Conservation (phyloP, 2,329 filamentous ascomycete genomes). For the Sarocladium strictum region DNA sequence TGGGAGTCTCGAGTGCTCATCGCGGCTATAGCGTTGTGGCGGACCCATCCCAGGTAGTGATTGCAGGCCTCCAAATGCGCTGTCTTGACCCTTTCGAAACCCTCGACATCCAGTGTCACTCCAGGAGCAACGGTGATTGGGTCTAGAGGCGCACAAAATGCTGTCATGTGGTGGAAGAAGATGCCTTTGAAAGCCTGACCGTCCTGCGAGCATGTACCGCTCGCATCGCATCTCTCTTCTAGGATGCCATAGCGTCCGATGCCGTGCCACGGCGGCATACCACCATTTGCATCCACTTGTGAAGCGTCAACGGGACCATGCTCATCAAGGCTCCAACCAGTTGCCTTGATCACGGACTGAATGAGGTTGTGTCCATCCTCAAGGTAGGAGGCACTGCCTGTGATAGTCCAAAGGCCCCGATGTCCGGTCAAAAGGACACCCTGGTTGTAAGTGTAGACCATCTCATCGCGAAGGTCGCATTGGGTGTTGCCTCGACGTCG, state of each 20-base stretch:
- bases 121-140: slow-evolving; percentile 22
- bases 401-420: slow-evolving; percentile 73
- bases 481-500: slow-evolving; percentile 57
- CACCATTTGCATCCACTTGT: slow-evolving; percentile 23
- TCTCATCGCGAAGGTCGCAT: slow-evolving; percentile 78
- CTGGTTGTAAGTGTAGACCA: slow-evolving; percentile 96
- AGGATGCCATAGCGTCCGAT: slow-evolving; percentile 75
- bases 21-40: slow-evolving; percentile 70
- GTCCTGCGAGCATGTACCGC: slow-evolving; percentile 72
- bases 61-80: slow-evolving; percentile 57
- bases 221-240: slow-evolving; percentile 77
- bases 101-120: slow-evolving; percentile 20
- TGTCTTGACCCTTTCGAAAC: slow-evolving; percentile 21
- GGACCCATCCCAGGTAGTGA: slow-evolving; percentile 68
- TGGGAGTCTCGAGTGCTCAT: slow-evolving; percentile 58
- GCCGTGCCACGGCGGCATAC: slow-evolving; percentile 59
- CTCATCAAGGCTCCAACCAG: slow-evolving; percentile 59
- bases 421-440: slow-evolving; percentile 81
- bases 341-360: slow-evolving; percentile 66
- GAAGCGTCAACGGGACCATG: slow-evolving; percentile 37
- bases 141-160: slow-evolving; percentile 66
- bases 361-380: slow-evolving; percentile 75
- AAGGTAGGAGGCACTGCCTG: slow-evolving; percentile 65
- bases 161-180: slow-evolving; percentile 81
- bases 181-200: slow-evolving; percentile 91